Base-by-base conservation (phyloP, 2,329 filamentous ascomycete genomes). In the Bipolaris victoriae region DNA sequence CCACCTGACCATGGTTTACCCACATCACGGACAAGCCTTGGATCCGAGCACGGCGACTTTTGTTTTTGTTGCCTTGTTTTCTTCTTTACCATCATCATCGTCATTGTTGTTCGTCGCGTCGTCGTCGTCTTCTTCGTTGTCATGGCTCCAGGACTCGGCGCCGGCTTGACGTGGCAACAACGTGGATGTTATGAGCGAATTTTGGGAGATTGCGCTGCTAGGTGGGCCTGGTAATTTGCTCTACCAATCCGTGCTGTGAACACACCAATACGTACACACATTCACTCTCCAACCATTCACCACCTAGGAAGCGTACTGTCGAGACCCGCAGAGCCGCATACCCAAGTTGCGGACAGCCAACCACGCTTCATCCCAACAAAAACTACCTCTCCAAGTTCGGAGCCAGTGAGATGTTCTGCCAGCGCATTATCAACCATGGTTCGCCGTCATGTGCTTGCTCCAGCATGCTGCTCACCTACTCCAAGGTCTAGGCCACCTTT, bases 311-410 rank as follows among this genome's bases (percentile, higher is more conserved):
- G 50, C 43, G 41, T 39, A 29, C 54, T 52, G 45, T 51, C 51
- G 45, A 43, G 45, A 20, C 45, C 53, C 58, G 58, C 58, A 61
- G 58, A 58, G 58, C 56, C 58, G 55, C 58, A 58, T 18, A 41
- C 37, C 29, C 46, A 13, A 37, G 16, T 56, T 44, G 39, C 44
- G 33, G 36, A 50, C 43, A 63, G 39, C 52, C 49, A 54, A 51
- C 55, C 41, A 49, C 41, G 26, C 41, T 37, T 31, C 24, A 33
- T 63, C 62, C 43, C 60, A 63, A 60, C 58, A 63, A 45, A 57
- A 55, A 43, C 33, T 37, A 51, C 36, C 43, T 59, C 37, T 33
- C 49, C 46, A 24, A 58, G 22, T 44, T 55, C 44, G 33, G 45
- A 47, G 50, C 58, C 59, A 61, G 45, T 59, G 44, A 41, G 53